Evolutionary conservation across 2,329 filamentous ascomycete genomes (phyloP), one percentile per base, ranked within the genome.

Genomic region (Clonostachys solani): DNA sequence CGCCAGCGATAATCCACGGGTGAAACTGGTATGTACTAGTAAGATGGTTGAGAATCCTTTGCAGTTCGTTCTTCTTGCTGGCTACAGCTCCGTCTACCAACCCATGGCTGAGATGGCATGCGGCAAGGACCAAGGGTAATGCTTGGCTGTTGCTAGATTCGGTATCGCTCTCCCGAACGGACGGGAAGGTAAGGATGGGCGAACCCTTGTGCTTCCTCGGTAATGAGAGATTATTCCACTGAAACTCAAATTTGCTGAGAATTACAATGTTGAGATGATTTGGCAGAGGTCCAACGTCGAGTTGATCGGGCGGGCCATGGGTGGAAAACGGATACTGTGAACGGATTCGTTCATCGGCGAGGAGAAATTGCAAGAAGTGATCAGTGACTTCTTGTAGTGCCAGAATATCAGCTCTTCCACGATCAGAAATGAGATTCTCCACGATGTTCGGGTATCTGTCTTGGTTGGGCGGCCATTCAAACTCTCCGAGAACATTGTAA

Each of bases 371-470:
- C 0, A 87, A 70, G 50, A 86, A 84, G 38, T 79, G 71, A 50
- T 86, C 82, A 0, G 81, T 84, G 2, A 86, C 78, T 62, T 86
- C 84, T 57, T 87, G 75, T 6, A 87, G 68, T 4, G 79, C 65
- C 9, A 80, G 52, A 4, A 78, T 60, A 47, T 80, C 75, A 8
- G 77, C 66, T 1, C 56, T 49, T 4, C 74, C 73, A 8, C 62
- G 58, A 5, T 57, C 47, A 0, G 69, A 67, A 5, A 79, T 56
- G 3, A 80, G 59, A 47, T 70, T 77, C 7, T 60, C 54, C 17
- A 77, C 49, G 42, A 80, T 55, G 8, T 70, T 53, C 3, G 69
- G 59, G 48, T 78, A 71, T 33, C 76, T 65, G 16, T 54, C 53
- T 15, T 60, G 57, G 7, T 64, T 66, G 4, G 74, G 68, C 1